These are phyloP conservation scores for Circinella minor DNA, from an alignment of 371 early-diverging fungal genomes.

Conservation along the genomic window DNA sequence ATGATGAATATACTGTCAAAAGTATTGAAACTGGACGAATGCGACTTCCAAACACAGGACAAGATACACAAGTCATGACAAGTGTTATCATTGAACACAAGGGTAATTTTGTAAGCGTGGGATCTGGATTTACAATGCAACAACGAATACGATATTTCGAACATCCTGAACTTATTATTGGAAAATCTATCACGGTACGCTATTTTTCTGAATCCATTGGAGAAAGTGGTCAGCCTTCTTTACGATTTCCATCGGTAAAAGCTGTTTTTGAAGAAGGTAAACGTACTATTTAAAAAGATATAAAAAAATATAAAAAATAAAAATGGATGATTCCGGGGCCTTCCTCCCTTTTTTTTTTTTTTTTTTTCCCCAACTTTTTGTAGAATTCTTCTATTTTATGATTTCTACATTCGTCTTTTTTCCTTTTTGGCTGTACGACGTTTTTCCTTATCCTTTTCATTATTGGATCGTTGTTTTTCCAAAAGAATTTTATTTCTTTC, in stretches of 20 bases:
- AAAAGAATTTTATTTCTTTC: conserved; percentile 58
- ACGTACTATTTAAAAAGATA: conserved; percentile 16
- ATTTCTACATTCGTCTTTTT: conserved; percentile 54
- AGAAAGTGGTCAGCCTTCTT: conserved; percentile 35
- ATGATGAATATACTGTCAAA: conserved; percentile 60
- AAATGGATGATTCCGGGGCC: no score
- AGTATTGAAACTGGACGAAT: conserved; percentile 53
- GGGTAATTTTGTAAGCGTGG: conserved; percentile 56
- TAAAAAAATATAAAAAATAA: no score
- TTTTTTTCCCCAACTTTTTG: no score
- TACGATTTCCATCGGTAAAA: conserved; percentile 66
- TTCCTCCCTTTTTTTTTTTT: background rate
- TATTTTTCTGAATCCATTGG: conserved; percentile 58
- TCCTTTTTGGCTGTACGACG: conserved; percentile 57
- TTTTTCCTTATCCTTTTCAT: conserved; percentile 53
- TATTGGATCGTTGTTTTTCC: conserved; percentile 50
- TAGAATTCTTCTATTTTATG: background rate
- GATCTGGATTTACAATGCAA: conserved; percentile 58
- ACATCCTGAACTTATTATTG: conserved; percentile 50
- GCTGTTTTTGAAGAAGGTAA: conserved; percentile 53
- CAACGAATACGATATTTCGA: conserved; percentile 49
- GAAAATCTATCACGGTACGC: conserved; percentile 59
- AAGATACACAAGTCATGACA: conserved; percentile 45
- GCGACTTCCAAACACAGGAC: conserved; percentile 53
- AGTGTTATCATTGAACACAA: conserved; percentile 57